A percentile compares a stretch with the other conserved stretches of the same genome.
phyloP scores from a whole-genome alignment of 2,329 filamentous ascomycete species.

The Neurospora crassa region DNA sequence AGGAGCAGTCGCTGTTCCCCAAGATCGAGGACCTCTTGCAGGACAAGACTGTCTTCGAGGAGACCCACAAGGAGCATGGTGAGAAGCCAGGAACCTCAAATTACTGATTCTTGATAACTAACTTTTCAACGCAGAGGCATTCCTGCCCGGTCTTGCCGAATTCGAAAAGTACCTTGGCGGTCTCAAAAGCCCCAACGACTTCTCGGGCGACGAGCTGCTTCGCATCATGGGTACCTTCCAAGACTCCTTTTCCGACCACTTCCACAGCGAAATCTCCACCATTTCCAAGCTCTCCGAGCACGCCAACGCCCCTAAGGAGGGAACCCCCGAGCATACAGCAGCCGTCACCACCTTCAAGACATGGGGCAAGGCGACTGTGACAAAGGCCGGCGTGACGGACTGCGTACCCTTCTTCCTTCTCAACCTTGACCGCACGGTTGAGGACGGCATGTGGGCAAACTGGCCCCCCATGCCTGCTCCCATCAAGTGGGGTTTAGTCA shows the following conservation, averaged over 20 bases:
- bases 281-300: constrained; percentile 41
- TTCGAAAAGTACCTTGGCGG: constrained; percentile 42
- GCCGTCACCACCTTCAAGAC: constrained; percentile 44
- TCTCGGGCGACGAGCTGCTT: constrained; percentile 35
- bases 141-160: constrained; percentile 40
- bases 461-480: constrained; percentile 57
- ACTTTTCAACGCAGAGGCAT: constrained; percentile 26
- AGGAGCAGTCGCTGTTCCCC: constrained; percentile 47
- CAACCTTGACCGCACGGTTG: constrained; percentile 50
- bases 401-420: constrained; percentile 56
- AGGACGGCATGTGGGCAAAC: constrained; percentile 49
- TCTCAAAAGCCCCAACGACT: constrained; percentile 30
- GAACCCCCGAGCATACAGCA: constrained; percentile 32
- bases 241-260: constrained; percentile 41
- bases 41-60: constrained; percentile 40
- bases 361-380: constrained; percentile 56
- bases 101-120: neutral
- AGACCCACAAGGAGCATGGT: constrained; percentile 48
- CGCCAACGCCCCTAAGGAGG: constrained; percentile 38
- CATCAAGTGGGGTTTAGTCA: constrained; percentile 49
- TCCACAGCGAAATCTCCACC: constrained; percentile 44
- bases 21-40: constrained; percentile 42
- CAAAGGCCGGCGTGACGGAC: constrained; percentile 47
- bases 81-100: neutral
- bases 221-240: constrained; percentile 42